phyloP scores from a whole-genome alignment of 257 asterid genomes.

The Cinchona pubescens region DNA sequence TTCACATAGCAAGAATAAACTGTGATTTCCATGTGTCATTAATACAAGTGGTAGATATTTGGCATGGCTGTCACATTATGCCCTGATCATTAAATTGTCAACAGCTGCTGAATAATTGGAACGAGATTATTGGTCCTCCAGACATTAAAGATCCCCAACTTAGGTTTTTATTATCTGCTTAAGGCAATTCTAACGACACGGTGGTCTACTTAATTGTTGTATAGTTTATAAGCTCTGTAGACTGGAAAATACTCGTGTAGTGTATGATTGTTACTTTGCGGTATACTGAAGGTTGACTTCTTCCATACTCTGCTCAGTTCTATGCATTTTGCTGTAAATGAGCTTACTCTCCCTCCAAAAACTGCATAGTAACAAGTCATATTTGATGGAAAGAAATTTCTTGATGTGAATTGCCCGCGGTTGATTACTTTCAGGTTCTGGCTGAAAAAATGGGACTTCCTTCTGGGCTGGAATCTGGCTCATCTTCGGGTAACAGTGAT shows the following conservation, averaged over 20 bases:
- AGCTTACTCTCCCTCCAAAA: background rate
- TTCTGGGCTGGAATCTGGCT: constrained; percentile 41
- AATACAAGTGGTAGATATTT: background rate
- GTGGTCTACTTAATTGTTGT: background rate
- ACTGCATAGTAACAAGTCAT: background rate
- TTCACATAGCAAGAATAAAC: background rate
- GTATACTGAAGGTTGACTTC: background rate
- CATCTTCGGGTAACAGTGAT: constrained; percentile 53
- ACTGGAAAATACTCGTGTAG: background rate
- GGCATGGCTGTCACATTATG: background rate
- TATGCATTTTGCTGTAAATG: background rate
- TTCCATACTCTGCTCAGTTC: background rate
- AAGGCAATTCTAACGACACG: background rate
- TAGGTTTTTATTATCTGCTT: background rate
- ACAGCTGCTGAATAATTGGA: background rate
- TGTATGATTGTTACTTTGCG: too few species aligned
- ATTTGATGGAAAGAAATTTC: background rate
- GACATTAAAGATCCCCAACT: background rate
- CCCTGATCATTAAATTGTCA: background rate
- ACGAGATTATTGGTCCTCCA: background rate
- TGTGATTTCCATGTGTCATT: background rate
- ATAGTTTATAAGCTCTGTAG: background rate
- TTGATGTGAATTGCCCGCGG: constrained; percentile 15
- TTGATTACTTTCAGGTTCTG: constrained; percentile 58
- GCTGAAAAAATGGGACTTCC: constrained; percentile 99